These are phyloP conservation scores for Selenicereus undatus DNA, from an alignment of 148 eudicot species.

Conservation along the genomic window DNA sequence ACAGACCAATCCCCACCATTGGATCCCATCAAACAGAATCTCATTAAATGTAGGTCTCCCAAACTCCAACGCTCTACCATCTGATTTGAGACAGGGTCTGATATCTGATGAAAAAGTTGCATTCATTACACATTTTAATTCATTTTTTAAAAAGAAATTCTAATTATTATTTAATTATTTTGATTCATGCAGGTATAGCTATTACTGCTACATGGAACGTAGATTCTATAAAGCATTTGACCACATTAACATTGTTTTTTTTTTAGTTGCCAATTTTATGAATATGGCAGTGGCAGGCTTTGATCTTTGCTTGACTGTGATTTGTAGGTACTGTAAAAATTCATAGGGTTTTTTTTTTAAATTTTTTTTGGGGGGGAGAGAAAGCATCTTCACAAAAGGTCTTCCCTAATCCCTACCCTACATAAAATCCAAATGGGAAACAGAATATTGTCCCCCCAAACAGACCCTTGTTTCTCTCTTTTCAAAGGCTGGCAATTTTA, in stretches of 20 bases:
- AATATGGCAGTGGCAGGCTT: background rate
- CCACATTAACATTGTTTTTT: background rate
- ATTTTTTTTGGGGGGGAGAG: background rate
- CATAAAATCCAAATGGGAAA: slow-evolving; percentile 5
- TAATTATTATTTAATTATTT: background rate
- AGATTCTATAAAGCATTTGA: background rate
- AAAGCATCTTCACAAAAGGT: background rate
- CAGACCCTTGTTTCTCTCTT: background rate
- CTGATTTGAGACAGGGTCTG: background rate
- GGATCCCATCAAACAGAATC: background rate
- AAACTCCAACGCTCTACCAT: background rate
- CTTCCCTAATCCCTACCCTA: slow-evolving; percentile 1
- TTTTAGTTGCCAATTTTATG: background rate
- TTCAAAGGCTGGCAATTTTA: background rate
- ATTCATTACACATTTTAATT: background rate
- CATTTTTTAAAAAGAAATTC: background rate
- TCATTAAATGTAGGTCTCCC: background rate
- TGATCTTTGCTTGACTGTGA: slow-evolving; percentile 1
- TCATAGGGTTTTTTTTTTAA: background rate
- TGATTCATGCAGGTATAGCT: background rate
- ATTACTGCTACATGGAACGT: background rate
- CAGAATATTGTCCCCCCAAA: background rate
- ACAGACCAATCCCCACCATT: background rate
- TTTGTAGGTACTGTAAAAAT: background rate
- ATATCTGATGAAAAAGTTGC: background rate